phyloP scores from a whole-genome alignment of 2,329 filamentous ascomycete genomes.

The Sordariomycetes sp. region DNA sequence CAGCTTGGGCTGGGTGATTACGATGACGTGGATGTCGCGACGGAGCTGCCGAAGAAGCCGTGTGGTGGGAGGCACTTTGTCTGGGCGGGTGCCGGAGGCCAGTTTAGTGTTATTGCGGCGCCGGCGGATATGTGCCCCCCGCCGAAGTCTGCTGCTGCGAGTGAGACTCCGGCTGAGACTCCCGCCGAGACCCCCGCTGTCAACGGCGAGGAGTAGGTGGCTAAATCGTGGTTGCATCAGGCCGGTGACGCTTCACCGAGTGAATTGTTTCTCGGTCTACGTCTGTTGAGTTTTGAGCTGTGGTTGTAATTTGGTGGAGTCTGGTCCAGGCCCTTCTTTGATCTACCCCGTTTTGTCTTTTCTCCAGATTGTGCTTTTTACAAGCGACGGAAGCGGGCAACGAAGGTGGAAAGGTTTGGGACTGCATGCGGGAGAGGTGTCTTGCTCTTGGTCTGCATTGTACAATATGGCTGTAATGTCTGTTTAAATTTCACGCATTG shows the following conservation, averaged over 20 bases:
- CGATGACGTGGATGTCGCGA: conserved; percentile 54
- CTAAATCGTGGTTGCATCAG: background rate
- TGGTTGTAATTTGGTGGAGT: background rate
- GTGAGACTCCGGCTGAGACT: background rate
- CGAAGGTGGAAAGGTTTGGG: background rate
- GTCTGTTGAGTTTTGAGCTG: background rate
- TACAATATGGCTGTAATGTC: background rate
- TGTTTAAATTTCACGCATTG: background rate
- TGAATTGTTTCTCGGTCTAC: background rate
- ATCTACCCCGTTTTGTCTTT: background rate
- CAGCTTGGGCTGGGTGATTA: conserved; percentile 36
- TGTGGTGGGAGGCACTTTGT: background rate
- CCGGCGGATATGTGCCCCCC: background rate
- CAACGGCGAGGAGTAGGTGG: background rate
- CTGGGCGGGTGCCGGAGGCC: conserved; percentile 1
- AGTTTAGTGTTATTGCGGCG: background rate
- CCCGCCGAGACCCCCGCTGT: background rate
- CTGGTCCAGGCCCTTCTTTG: background rate
- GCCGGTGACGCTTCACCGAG: background rate
- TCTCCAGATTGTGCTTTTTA: background rate
- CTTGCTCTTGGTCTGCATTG: background rate
- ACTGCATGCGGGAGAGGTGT: background rate
- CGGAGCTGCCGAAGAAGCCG: conserved; percentile 12
- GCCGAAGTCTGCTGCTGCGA: background rate
- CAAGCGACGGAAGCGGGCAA: background rate